Evolutionary conservation across 1,139 yeast genomes (phyloP), one percentile per base, ranked within the genome.

Genomic region (Taphrina wiesneri): DNA sequence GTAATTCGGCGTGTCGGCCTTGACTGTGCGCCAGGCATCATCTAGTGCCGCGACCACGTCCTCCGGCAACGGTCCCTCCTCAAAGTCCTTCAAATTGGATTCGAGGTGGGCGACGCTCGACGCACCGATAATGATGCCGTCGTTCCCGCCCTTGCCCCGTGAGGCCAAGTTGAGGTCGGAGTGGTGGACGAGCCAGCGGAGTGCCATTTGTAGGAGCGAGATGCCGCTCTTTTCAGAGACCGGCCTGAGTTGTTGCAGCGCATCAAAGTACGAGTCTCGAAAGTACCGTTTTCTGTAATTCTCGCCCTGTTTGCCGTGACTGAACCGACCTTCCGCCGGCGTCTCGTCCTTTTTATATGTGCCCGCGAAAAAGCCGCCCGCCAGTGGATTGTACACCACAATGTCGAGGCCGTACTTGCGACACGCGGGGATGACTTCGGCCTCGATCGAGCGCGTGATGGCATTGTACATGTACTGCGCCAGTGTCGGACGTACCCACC

Each of bases 91-190:
- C 13, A 71, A 57, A 21, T 72, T 72, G 41, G 71, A 70, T 45
- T 67, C 56, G 30, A 73, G 57, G 56, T 73, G 74, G 30, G 67
- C 67, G 28, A 65, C 59, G n/a, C 61, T 68, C 32, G 69, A 67
- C 13, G 73, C 73, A n/a, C 74, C 74, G 19, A 73, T 45, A 34
- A 73, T 72, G 52, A 73, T 65, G n/a, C 71, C 74, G 57, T 73
- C 74, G 19, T 71, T 72, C 32, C 67, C 69, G 13, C 63, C 46
- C 19, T 52, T 60, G 23, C 46, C 47, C 3, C 68, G 47, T n/a
- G 67, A 65, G 11, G 69, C 69, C 11, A 56, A 64, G 39, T 53
- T 65, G 32, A 73, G 65, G 32, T 60, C 61, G 2, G 74, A 72
- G 59, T 72, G 70, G 65, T 70, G 70, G 49, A 65, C 67, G n/a